A percentile compares a stretch with the other conserved stretches of the same genome.
phyloP scores from a whole-genome alignment of 2,329 filamentous ascomycete species.

The Nakataea oryzae region DNA sequence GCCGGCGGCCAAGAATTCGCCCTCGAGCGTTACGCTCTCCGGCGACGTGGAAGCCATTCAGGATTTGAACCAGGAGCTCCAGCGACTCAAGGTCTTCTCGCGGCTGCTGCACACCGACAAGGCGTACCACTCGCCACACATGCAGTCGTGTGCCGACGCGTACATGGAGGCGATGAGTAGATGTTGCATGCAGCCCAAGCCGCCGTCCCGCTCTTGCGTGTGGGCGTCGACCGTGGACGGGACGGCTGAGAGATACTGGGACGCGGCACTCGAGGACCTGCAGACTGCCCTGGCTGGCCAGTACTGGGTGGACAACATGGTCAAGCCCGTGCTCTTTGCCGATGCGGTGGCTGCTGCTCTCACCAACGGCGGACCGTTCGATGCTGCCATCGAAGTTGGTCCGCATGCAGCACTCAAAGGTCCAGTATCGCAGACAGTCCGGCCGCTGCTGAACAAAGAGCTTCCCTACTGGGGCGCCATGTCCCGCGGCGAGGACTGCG shows the following conservation, averaged over 20 bases:
- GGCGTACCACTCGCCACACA: slow-evolving; percentile 17
- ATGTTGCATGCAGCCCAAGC: background rate
- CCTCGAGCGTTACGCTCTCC: slow-evolving; percentile 29
- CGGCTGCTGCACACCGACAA: slow-evolving; percentile 11
- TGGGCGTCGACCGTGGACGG: slow-evolving; percentile 5
- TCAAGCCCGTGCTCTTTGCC: slow-evolving; percentile 20
- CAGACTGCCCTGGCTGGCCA: slow-evolving; percentile 10
- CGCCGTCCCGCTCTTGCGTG: background rate
- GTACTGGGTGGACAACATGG: slow-evolving; percentile 25
- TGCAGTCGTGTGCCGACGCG: background rate
- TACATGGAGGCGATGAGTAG: background rate
- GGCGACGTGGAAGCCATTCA: slow-evolving; percentile 17
- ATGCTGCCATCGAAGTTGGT: slow-evolving; percentile 17
- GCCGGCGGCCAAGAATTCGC: background rate
- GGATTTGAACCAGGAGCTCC: slow-evolving; percentile 8
- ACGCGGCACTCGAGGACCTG: slow-evolving; percentile 1
- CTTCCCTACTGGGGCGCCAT: slow-evolving; percentile 8
- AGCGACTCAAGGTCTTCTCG: slow-evolving; percentile 6
- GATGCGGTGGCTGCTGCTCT: slow-evolving; percentile 12
- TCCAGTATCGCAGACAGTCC: slow-evolving; percentile 13
- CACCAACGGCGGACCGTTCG: slow-evolving; percentile 15
- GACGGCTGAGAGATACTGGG: background rate
- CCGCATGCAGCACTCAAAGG: slow-evolving; percentile 15
- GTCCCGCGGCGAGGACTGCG: slow-evolving; percentile 5
- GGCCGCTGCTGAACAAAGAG: slow-evolving; percentile 4